These are phyloP conservation scores for Lithohypha guttulata DNA, from an alignment of 2,329 filamentous ascomycete genomes.

Conservation along the genomic window DNA sequence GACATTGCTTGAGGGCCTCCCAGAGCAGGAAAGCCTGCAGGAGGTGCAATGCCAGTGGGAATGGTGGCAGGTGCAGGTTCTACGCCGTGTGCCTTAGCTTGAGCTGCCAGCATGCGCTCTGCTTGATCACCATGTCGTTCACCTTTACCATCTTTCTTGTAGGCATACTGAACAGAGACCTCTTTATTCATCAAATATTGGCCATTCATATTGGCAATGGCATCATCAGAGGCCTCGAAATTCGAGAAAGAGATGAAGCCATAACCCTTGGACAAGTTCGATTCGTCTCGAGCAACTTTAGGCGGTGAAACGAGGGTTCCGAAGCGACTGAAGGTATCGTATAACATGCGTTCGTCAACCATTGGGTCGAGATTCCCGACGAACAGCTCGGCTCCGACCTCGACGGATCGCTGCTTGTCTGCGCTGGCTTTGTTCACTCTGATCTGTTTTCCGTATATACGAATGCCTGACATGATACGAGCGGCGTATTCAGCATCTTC, in stretches of 20 bases:
- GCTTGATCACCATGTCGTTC: slow-evolving; percentile 91
- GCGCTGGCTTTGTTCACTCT: slow-evolving; percentile 90
- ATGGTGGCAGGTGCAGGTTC: slow-evolving; percentile 70
- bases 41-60: slow-evolving; percentile 30
- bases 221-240: slow-evolving; percentile 88
- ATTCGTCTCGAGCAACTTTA: slow-evolving; percentile 80
- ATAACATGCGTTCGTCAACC: slow-evolving; percentile 91
- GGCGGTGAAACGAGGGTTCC: slow-evolving; percentile 73
- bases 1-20: slow-evolving; percentile 26
- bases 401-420: slow-evolving; percentile 85
- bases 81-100: slow-evolving; percentile 91
- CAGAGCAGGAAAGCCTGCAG: slow-evolving; percentile 21
- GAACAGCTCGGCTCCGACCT: slow-evolving; percentile 94
- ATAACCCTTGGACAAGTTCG: slow-evolving; percentile 83
- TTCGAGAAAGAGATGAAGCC: slow-evolving; percentile 88
- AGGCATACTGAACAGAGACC: slow-evolving; percentile 92
- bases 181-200: slow-evolving; percentile 97
- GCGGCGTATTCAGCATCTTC: slow-evolving; percentile 94
- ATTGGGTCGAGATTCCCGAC: slow-evolving; percentile 89
- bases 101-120: slow-evolving; percentile 78
- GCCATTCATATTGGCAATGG: slow-evolving; percentile 84
- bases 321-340: slow-evolving; percentile 90
- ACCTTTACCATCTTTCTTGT: slow-evolving; percentile 98
- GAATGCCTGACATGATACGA: slow-evolving; percentile 91
- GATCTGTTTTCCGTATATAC: slow-evolving; percentile 85